phyloP scores from a whole-genome alignment of 345 rosid species.

The Salix exigua region DNA sequence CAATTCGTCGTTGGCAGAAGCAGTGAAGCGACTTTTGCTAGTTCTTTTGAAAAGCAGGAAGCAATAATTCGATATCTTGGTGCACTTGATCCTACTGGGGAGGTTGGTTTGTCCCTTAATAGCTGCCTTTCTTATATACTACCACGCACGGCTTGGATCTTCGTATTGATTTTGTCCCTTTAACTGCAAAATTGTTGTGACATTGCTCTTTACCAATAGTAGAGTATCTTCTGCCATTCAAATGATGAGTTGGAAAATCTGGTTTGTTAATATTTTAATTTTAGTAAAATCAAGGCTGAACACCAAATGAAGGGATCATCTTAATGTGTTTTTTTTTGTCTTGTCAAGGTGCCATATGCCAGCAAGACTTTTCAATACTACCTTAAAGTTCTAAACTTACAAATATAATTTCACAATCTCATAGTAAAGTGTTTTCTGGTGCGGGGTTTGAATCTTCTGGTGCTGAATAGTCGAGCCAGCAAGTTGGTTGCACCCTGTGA shows the following conservation, averaged over 20 bases:
- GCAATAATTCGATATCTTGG: slow-evolving; percentile 69
- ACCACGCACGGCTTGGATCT: not conserved
- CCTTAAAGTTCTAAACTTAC: too few relatives aligned
- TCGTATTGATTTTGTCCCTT: not conserved
- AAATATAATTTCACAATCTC: too few relatives aligned
- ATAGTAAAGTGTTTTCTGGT: too few relatives aligned
- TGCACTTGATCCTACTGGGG: slow-evolving; percentile 67
- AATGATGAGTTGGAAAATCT: not conserved
- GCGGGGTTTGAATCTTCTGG: too few relatives aligned
- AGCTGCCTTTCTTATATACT: not conserved
- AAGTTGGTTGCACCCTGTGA: too few relatives aligned
- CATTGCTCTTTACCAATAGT: not conserved
- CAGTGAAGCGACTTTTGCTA: slow-evolving; percentile 76
- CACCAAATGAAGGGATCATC: not conserved
- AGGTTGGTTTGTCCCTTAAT: slow-evolving; percentile 45
- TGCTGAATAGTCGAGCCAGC: too few relatives aligned
- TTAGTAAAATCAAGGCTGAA: not conserved
- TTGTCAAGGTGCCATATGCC: too few relatives aligned
- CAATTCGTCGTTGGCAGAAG: slow-evolving; percentile 75
- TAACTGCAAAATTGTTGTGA: not conserved
- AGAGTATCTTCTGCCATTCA: too few relatives aligned
- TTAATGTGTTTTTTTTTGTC: not conserved
- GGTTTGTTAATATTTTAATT: not conserved
- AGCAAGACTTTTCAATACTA: too few relatives aligned
- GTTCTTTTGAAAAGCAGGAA: slow-evolving; percentile 81